Evolutionary conservation across 257 asterid genomes (phyloP), one percentile per base, ranked within the genome.

Genomic region (Euphrasia confusa): DNA sequence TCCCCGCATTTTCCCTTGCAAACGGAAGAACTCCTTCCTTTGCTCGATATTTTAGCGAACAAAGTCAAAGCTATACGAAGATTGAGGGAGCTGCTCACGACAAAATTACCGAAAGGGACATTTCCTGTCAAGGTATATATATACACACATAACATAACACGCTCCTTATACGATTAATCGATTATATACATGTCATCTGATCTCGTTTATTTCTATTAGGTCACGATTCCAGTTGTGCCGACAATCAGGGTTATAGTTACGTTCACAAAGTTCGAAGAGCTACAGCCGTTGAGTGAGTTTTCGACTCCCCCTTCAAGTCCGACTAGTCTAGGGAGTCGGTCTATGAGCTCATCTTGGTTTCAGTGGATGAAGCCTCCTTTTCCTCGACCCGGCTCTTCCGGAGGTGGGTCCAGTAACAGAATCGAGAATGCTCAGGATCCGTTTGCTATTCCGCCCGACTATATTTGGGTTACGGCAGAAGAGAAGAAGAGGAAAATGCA

Each of bases 31-130:
- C 78, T 85, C 33, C 71, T 85, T 27, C 94, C 94, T 9, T 78
- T 85, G 76, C 94, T 85, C 42, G 94, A 85, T 78, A 85, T 85
- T 71, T 74, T 85, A 48, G 94, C 88, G 0, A 83, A 85, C 71
- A 85, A 83, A 79, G 94, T 85, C 61, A 85, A 83, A 67, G 94
- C 90, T 26, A 74, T 85, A 64, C 73, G 90, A 37, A 71, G 94
- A 64, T 69, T 85, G 60, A 77, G 88, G 71, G 94, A 85, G 75
- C 48, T 83, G 56, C 79, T 85, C 48, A 83, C 88, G 1, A 85
- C 94, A 1, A 85, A 85, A 63, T 84, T 85, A 54, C 94, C 90
- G 2, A 75, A 64, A 57, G 84, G 81, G 60, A 81, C 94, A 62
- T 85, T 85, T 69, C 94, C 94, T 9, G 86, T 85, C 59, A 85